Evolutionary conservation across 805 yeast genomes (phyloP).

Genomic region (Peterozyma toletana): DNA sequence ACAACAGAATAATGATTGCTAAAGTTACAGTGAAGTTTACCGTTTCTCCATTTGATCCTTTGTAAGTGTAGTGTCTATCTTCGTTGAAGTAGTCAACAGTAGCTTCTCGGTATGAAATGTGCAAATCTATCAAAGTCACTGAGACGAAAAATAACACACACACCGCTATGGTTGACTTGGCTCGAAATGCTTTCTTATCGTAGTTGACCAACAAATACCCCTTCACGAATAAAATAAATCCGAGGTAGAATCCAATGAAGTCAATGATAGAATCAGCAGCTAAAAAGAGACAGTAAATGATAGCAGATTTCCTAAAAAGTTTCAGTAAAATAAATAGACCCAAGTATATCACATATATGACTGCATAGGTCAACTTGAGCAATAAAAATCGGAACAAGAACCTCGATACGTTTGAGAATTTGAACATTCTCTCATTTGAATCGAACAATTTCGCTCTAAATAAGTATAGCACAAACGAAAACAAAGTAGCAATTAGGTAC

Average conservation of each 20-base stretch:
- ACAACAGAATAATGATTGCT: too few species aligned
- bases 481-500: background rate
- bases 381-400: background rate
- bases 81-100: too few species aligned
- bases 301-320: slow-evolving; percentile 1
- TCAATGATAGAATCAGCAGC: slow-evolving; percentile 3
- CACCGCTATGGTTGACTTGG: background rate
- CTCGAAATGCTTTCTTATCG: background rate
- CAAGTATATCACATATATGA: slow-evolving; percentile 3
- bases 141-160: slow-evolving; percentile 1
- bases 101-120: too few species aligned
- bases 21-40: too few species aligned
- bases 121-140: background rate
- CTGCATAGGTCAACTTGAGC: slow-evolving; percentile 1
- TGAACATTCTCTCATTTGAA: background rate
- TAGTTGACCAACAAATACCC: slow-evolving; percentile 4
- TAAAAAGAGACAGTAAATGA: slow-evolving; percentile 4
- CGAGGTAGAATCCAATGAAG: slow-evolving; percentile 4
- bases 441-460: background rate
- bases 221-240: slow-evolving; percentile 2
- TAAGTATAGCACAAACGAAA: slow-evolving; percentile 1
- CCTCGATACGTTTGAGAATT: slow-evolving; percentile 6
- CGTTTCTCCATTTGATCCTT: too few species aligned
- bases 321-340: slow-evolving; percentile 2
- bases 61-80: too few species aligned